Evolutionary conservation across 2,329 filamentous ascomycete species (phyloP).

Genomic region (Colletotrichum euphorbiae): DNA sequence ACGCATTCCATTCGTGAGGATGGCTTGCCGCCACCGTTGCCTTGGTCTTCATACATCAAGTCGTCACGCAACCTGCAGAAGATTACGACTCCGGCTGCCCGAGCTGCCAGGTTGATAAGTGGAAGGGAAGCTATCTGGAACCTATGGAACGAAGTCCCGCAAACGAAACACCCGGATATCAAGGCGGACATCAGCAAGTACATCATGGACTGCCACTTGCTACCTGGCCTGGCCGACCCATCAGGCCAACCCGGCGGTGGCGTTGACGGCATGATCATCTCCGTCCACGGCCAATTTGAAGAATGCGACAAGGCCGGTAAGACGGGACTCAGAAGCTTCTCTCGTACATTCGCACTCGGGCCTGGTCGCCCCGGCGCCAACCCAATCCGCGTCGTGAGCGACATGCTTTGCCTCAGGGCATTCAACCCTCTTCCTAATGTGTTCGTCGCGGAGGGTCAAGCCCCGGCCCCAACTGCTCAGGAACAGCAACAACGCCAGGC

Average conservation of each 20-base stretch:
- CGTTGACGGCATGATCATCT: slow-evolving; percentile 82
- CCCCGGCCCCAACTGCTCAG: slow-evolving; percentile 42
- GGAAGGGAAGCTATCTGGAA: slow-evolving; percentile 74
- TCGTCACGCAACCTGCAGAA: slow-evolving; percentile 82
- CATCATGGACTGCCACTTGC: slow-evolving; percentile 83
- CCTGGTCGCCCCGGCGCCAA: slow-evolving; percentile 75
- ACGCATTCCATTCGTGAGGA: slow-evolving; percentile 64
- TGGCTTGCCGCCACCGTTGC: slow-evolving; percentile 56
- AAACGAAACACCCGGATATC: slow-evolving; percentile 80
- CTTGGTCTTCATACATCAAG: slow-evolving; percentile 82
- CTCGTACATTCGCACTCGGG: slow-evolving; percentile 82
- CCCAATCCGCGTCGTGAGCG: slow-evolving; percentile 80
- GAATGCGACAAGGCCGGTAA: slow-evolving; percentile 73
- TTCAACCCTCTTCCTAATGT: slow-evolving; percentile 66
- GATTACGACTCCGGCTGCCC: slow-evolving; percentile 69
- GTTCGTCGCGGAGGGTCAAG: slow-evolving; percentile 46
- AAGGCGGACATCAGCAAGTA: slow-evolving; percentile 76
- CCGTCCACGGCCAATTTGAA: slow-evolving; percentile 86
- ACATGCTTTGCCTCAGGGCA: slow-evolving; percentile 79
- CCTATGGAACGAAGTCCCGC: slow-evolving; percentile 77
- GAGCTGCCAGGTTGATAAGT: slow-evolving; percentile 73
- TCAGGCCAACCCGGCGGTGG: slow-evolving; percentile 70
- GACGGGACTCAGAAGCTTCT: slow-evolving; percentile 80
- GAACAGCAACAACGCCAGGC: slow-evolving; percentile 67
- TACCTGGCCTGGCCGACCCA: slow-evolving; percentile 78